Evolutionary conservation across 2,329 filamentous ascomycete species (phyloP).

Genomic region (Colletotrichum tanaceti): DNA sequence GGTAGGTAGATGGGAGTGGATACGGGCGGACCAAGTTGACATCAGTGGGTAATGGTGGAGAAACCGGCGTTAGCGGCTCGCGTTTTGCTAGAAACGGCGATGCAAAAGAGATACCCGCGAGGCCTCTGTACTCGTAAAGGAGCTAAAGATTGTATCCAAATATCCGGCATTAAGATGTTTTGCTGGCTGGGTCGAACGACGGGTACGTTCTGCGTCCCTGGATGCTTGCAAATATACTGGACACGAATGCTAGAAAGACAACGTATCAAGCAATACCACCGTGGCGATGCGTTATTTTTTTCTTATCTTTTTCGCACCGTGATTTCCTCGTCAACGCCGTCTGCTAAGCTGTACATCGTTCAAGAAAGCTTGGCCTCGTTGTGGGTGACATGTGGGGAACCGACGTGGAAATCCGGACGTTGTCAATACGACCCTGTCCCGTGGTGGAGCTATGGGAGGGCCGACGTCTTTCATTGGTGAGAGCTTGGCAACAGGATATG

Average conservation of each 20-base stretch:
- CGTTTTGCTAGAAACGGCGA: slow-evolving; percentile 42
- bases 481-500: not conserved
- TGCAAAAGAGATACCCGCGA: slow-evolving; percentile 42
- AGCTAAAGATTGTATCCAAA: not conserved
- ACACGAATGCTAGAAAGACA: not conserved
- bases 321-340: too few relatives aligned
- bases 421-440: too few relatives aligned
- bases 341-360: too few relatives aligned
- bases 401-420: not conserved
- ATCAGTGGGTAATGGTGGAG: not conserved
- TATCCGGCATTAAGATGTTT: not conserved
- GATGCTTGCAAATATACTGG: too few relatives aligned
- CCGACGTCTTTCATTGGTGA: not conserved
- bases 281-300: not conserved
- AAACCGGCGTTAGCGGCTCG: not conserved
- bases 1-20: not conserved
- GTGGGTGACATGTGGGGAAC: not conserved
- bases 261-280: not conserved
- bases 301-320: not conserved
- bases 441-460: not conserved
- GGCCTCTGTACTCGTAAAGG: slow-evolving; percentile 9
- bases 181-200: not conserved
- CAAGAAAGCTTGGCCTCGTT: not conserved
- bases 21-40: not conserved
- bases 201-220: not conserved